Evolutionary conservation across 1,284 basidiomycete species (phyloP).

Genomic region (Anthracocystis walkeri): DNA sequence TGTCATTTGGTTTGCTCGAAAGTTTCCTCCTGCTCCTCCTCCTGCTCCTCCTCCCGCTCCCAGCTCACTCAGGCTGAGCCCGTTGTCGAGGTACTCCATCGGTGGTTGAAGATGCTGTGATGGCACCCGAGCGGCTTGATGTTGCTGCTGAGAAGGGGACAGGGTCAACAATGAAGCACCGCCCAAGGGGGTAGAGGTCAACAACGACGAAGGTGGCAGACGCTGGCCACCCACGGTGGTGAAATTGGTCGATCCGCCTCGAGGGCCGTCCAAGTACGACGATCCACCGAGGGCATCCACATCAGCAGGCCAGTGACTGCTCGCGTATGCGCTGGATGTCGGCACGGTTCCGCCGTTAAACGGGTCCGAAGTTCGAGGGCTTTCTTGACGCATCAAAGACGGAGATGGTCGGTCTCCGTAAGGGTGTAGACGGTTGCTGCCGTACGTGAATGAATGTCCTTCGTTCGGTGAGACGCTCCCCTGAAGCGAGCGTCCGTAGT

Average conservation of each 20-base stretch:
- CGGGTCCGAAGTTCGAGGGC: slow-evolving; percentile 9
- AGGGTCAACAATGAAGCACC: slow-evolving; percentile 13
- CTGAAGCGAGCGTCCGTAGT: slow-evolving; percentile 19
- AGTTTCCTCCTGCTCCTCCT: slow-evolving; percentile 5
- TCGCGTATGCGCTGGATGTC: slow-evolving; percentile 1
- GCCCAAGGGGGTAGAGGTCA: slow-evolving; percentile 10
- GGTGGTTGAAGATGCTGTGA: slow-evolving; percentile 30
- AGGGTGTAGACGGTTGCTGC: slow-evolving; percentile 28
- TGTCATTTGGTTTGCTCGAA: slow-evolving; percentile 7
- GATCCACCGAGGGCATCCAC: slow-evolving; percentile 9
- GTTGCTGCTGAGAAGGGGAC: slow-evolving; percentile 10
- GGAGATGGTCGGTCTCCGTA: slow-evolving; percentile 28
- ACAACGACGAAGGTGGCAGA: slow-evolving; percentile 2
- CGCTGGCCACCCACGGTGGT: not conserved
- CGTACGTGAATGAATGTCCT: slow-evolving; percentile 10
- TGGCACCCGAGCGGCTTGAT: slow-evolving; percentile 13
- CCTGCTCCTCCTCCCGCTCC: not conserved
- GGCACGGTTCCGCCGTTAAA: slow-evolving; percentile 8
- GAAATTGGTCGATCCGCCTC: slow-evolving; percentile 3
- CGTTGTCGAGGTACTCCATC: slow-evolving; percentile 16
- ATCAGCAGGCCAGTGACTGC: slow-evolving; percentile 25
- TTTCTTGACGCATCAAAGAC: slow-evolving; percentile 18
- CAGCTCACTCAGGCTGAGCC: slow-evolving; percentile 9
- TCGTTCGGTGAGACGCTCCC: slow-evolving; percentile 11
- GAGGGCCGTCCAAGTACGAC: slow-evolving; percentile 19